Conservation (phyloP, 352 stramenopile genomes). For the Phytophthora melonis region DNA sequence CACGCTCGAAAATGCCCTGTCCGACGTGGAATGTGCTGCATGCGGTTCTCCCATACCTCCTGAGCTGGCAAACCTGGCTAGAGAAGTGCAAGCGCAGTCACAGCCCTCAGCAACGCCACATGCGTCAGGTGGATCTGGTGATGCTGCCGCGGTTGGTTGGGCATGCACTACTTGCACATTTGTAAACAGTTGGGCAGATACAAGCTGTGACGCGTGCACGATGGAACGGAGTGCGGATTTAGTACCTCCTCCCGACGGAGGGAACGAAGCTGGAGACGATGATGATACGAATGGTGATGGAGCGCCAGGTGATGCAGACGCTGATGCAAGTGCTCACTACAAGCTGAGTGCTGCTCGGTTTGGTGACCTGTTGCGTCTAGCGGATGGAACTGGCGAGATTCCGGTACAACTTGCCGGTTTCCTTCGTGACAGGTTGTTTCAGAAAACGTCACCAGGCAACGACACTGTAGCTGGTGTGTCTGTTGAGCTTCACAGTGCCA, state of each 20-base stretch:
- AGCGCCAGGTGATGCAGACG: constrained; percentile 4
- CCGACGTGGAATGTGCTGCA: constrained; percentile 67
- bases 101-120: constrained; percentile 16
- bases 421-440: constrained; percentile 40
- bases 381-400: constrained; percentile 35
- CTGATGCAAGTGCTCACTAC: constrained; percentile 12
- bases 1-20: constrained; percentile 73
- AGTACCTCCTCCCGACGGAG: constrained; percentile 21
- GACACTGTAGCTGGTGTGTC: neutral
- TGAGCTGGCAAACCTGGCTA: constrained; percentile 45
- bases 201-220: constrained; percentile 61
- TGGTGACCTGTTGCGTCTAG: constrained; percentile 46
- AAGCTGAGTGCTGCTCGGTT: constrained; percentile 46
- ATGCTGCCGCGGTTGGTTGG: constrained; percentile 47
- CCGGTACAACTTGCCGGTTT: constrained; percentile 43
- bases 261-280: constrained; percentile 11
- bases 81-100: constrained; percentile 32
- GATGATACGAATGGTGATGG: constrained; percentile 10
- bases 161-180: constrained; percentile 73
- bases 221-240: constrained; percentile 62
- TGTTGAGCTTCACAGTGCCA: constrained; percentile 17
- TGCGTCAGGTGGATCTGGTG: neutral
- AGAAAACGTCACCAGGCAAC: neutral
- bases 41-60: constrained; percentile 70
- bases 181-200: constrained; percentile 63